Percentiles rank a stretch among this genome's conserved stretches.
phyloP scores from a whole-genome alignment of 768 basidiomycete genomes.

The Krasilnikovozyma curviuscula region DNA sequence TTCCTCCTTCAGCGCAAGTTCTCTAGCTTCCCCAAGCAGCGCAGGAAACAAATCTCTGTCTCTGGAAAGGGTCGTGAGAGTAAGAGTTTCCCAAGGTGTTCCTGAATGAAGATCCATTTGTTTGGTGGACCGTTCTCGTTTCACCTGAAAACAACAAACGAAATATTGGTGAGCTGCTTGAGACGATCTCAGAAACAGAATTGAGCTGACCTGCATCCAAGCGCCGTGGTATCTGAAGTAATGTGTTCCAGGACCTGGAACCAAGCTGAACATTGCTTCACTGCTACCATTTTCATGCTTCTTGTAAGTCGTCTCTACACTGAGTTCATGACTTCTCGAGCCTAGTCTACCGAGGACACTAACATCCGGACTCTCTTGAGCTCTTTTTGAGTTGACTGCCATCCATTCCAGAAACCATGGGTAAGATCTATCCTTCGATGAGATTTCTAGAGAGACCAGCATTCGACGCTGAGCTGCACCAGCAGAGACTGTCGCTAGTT shows the following conservation, averaged over 20 bases:
- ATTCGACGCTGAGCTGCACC: slow-evolving; percentile 66
- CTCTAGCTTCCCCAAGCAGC: slow-evolving; percentile 71
- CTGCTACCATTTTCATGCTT: slow-evolving; percentile 84
- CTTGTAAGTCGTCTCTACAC: slow-evolving; percentile 71
- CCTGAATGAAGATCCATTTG: slow-evolving; percentile 82
- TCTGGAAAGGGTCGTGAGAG: slow-evolving; percentile 72
- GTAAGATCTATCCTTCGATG: slow-evolving; percentile 83
- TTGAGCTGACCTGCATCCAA: slow-evolving; percentile 69
- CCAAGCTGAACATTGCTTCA: slow-evolving; percentile 73
- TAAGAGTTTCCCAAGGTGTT: slow-evolving; percentile 92
- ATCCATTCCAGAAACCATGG: slow-evolving; percentile 97
- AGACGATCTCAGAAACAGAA: background rate
- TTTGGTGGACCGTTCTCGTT: slow-evolving; percentile 81
- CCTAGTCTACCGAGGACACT: no score
- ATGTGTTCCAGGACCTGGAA: slow-evolving; percentile 87
- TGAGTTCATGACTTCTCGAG: slow-evolving; percentile 76
- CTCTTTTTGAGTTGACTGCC: slow-evolving; percentile 49
- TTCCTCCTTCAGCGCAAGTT: slow-evolving; percentile 61
- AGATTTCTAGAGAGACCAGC: slow-evolving; percentile 87
- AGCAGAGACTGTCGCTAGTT: slow-evolving; percentile 47
- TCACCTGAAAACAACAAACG: slow-evolving; percentile 39
- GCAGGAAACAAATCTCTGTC: slow-evolving; percentile 62
- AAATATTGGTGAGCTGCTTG: slow-evolving; percentile 4
- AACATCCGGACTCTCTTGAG: no score
- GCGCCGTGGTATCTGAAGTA: slow-evolving; percentile 74